A percentile compares a stretch with the other conserved stretches of the same genome.
Conservation (phyloP, 805 yeast genomes). For the Ogataea methanolica region DNA sequence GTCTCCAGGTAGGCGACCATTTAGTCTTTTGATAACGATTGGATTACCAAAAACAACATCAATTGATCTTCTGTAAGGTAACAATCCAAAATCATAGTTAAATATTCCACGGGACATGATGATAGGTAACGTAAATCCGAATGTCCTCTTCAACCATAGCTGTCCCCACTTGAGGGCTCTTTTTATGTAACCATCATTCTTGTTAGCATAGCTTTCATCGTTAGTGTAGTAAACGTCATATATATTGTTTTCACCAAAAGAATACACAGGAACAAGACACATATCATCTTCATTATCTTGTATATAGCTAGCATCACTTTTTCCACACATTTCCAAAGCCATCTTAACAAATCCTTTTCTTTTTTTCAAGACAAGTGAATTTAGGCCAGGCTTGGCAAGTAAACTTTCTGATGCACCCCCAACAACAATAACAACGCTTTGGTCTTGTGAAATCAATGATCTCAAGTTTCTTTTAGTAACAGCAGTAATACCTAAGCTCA, state of each 20-base stretch:
- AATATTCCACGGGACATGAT: slow-evolving; percentile 90
- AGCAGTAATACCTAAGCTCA: slow-evolving; percentile 78
- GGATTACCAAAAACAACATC: slow-evolving; percentile 73
- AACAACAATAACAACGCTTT: slow-evolving; percentile 82
- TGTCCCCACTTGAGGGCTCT: slow-evolving; percentile 52
- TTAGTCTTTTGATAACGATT: slow-evolving; percentile 31
- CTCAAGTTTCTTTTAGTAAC: slow-evolving; percentile 73
- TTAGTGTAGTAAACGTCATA: slow-evolving; percentile 38
- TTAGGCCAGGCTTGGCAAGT: slow-evolving; percentile 55
- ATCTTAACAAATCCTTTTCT: slow-evolving; percentile 87
- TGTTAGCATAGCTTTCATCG: slow-evolving; percentile 6
- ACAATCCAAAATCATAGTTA: slow-evolving; percentile 84
- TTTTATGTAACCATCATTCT: slow-evolving; percentile 27
- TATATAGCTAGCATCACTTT: slow-evolving; percentile 8
- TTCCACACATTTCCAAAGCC: slow-evolving; percentile 56
- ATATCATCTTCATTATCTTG: slow-evolving; percentile 49
- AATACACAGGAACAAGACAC: slow-evolving; percentile 78
- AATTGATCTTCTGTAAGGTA: slow-evolving; percentile 81
- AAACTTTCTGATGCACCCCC: slow-evolving; percentile 96
- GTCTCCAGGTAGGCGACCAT: slow-evolving; percentile 22
- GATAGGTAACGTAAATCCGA: slow-evolving; percentile 86
- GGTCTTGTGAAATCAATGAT: slow-evolving; percentile 56
- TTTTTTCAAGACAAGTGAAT: slow-evolving; percentile 65
- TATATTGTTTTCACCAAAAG: slow-evolving; percentile 81
- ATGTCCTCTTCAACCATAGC: slow-evolving; percentile 59